A percentile compares a stretch with the other conserved stretches of the same genome.
These are phyloP conservation scores for Clitopilus hobsonii DNA, from an alignment of 768 basidiomycete genomes.

Conservation along the genomic window DNA sequence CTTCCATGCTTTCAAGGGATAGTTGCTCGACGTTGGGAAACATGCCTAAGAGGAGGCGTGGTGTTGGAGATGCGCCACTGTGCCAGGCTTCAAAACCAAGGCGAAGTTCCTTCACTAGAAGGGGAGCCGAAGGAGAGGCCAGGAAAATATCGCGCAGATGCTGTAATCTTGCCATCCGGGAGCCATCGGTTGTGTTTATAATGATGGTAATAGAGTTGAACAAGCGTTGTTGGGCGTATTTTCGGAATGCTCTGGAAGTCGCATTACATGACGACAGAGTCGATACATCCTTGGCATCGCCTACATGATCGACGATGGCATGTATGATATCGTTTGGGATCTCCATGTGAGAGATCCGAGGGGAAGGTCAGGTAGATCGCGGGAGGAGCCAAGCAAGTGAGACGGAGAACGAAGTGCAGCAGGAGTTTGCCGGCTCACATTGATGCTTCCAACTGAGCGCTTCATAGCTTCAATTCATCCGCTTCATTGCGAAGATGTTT, in stretches of 20 bases:
- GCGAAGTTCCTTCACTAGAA: background rate
- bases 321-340: background rate
- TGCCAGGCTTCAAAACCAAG: background rate
- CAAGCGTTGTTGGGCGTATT: background rate
- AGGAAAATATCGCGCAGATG: background rate
- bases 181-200: background rate
- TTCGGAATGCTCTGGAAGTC: background rate
- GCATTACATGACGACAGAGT: background rate
- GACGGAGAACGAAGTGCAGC: too few species aligned
- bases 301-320: background rate
- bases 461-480: too few species aligned
- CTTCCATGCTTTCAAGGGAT: background rate
- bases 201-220: background rate
- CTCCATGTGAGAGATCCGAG: background rate
- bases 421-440: too few species aligned
- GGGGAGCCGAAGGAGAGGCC: background rate
- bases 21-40: background rate
- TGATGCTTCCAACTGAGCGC: too few species aligned
- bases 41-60: background rate
- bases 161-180: background rate
- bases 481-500: too few species aligned
- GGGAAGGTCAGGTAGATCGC: too few species aligned
- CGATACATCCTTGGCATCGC: background rate
- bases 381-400: too few species aligned
- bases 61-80: too few species aligned